These are phyloP conservation scores for Heracleum sosnowskyi DNA, from an alignment of 129 eudicot genomes.

Conservation along the genomic window DNA sequence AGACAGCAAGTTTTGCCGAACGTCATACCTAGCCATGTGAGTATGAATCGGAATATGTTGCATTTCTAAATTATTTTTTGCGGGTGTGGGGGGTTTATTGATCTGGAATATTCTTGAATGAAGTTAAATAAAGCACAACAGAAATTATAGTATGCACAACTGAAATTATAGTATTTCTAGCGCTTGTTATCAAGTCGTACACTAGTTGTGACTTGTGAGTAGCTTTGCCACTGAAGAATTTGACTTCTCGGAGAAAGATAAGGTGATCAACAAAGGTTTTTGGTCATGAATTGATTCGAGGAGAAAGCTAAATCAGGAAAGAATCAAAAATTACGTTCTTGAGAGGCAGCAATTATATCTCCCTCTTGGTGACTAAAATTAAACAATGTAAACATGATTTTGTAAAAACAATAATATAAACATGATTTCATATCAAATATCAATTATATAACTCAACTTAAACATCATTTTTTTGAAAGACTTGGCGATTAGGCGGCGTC, in stretches of 20 bases:
- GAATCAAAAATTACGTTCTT: neutral
- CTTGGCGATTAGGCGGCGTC: neutral
- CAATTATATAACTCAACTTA: neutral
- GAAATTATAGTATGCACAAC: neutral
- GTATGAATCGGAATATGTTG: slow-evolving; percentile 15
- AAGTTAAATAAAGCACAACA: neutral
- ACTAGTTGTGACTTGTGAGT: neutral
- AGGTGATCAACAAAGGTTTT: neutral
- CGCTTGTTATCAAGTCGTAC: neutral
- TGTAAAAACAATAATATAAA: neutral
- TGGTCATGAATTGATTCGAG: neutral
- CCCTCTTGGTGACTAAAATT: neutral
- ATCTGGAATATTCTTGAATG: neutral
- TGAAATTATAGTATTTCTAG: neutral
- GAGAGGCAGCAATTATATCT: neutral
- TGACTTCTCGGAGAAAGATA: neutral
- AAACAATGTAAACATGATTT: neutral
- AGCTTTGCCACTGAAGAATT: neutral
- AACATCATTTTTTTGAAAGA: neutral
- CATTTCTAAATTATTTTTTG: neutral
- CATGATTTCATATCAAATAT: neutral
- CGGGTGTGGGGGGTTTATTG: neutral
- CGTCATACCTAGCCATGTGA: slow-evolving; percentile 81
- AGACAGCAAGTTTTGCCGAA: slow-evolving; percentile 27
- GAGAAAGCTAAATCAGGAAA: neutral